A percentile compares a stretch with the other conserved stretches of the same genome.
Evolutionary conservation across 495 filamentous ascomycete species (phyloP).

Genomic region (Podospora sp.): DNA sequence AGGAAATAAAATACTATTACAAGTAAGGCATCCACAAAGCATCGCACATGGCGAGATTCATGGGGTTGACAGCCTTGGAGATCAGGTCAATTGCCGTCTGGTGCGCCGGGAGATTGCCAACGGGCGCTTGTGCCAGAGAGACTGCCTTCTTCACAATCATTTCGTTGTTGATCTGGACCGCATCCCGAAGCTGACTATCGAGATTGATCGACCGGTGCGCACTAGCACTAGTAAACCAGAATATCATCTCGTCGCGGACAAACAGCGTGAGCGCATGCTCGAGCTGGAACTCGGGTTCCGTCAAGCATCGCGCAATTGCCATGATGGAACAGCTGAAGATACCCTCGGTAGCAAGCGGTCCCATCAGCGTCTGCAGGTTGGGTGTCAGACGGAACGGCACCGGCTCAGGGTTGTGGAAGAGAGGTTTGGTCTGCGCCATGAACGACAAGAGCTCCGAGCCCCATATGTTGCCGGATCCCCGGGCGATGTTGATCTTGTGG

Average conservation of each 20-base stretch:
- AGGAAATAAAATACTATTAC: slow-evolving; percentile 40
- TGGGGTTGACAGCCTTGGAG: slow-evolving; percentile 80
- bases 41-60: slow-evolving; percentile 80
- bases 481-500: slow-evolving; percentile 89
- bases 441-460: slow-evolving; percentile 87
- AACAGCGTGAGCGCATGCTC: slow-evolving; percentile 92
- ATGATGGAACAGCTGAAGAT: slow-evolving; percentile 90
- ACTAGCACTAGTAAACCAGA: slow-evolving; percentile 84
- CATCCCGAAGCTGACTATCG: slow-evolving; percentile 76
- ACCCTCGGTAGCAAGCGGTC: slow-evolving; percentile 91
- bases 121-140: slow-evolving; percentile 69
- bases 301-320: slow-evolving; percentile 93
- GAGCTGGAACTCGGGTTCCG: slow-evolving; percentile 86
- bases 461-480: slow-evolving; percentile 91
- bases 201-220: slow-evolving; percentile 65
- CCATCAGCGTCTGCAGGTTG: slow-evolving; percentile 93
- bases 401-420: slow-evolving; percentile 91
- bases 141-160: slow-evolving; percentile 86
- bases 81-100: slow-evolving; percentile 95
- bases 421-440: slow-evolving; percentile 76
- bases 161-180: slow-evolving; percentile 86
- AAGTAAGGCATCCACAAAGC: slow-evolving; percentile 97
- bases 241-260: slow-evolving; percentile 96
- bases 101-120: slow-evolving; percentile 78
- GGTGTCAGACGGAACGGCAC: slow-evolving; percentile 97